These are phyloP conservation scores for Chlorella sorokiniana DNA, from an alignment of 139 green algal genomes.

Conservation along the genomic window DNA sequence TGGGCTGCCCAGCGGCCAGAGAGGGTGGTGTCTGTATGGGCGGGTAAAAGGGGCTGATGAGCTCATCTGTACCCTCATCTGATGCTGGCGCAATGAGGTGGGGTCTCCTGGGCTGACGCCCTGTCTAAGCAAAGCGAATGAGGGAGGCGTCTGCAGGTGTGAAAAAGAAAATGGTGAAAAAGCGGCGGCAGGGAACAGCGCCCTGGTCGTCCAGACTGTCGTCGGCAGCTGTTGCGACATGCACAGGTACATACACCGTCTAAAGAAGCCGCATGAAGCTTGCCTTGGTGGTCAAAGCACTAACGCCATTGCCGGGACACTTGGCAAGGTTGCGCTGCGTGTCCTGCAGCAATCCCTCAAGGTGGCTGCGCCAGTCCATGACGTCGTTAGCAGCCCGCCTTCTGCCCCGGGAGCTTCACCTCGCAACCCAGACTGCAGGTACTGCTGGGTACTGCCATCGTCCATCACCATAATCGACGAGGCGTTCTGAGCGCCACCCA, in stretches of 20 bases:
- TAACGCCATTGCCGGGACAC: not conserved
- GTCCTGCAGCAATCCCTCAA: not conserved
- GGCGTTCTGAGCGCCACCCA: too few relatives aligned
- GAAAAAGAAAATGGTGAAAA: not conserved
- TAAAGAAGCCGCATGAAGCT: too few relatives aligned
- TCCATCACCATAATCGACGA: too few relatives aligned
- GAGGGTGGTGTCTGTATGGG: not conserved
- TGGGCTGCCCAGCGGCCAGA: not conserved
- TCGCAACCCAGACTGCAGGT: too few relatives aligned
- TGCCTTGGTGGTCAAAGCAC: not conserved
- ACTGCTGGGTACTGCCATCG: too few relatives aligned
- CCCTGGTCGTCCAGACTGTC: too few relatives aligned
- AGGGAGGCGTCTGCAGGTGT: not conserved
- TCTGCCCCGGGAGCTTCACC: too few relatives aligned
- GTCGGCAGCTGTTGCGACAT: too few relatives aligned
- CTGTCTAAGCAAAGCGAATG: constrained; percentile 3
- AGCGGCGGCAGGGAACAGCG: not conserved
- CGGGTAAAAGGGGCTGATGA: not conserved
- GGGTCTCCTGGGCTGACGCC: constrained; percentile 9
- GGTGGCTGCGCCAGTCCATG: not conserved
- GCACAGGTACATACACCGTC: too few relatives aligned
- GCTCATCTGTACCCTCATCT: not conserved
- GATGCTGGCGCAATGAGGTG: constrained; percentile 24
- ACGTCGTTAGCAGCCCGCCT: not conserved
- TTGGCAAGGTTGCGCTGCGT: constrained; percentile 3